Base-by-base conservation (phyloP, 2,329 filamentous ascomycete species). In the Phialophora verrucosa region DNA sequence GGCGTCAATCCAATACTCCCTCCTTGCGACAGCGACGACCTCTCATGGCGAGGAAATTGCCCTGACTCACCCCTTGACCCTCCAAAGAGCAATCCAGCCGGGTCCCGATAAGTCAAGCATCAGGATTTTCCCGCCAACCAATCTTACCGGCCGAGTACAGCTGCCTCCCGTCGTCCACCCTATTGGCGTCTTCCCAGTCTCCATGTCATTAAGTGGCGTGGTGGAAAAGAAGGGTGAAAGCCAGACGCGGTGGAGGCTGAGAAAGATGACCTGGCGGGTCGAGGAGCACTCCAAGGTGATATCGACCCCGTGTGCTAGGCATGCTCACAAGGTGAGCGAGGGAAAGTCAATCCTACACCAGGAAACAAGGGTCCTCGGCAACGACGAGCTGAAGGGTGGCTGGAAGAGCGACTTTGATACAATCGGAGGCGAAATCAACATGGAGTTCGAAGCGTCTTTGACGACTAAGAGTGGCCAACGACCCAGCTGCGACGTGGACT, bases 121-220 rank as follows among this genome's bases (percentile, higher is more conserved):
- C 69, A 92, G 94, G 75, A 91, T 98, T 75, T 99, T 99, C 80
- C 95, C 94, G 56, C 94, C 95, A 0, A 99, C 95, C 72, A 95
- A 96, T 80, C 89, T 99, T 74, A 93, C 92, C 71, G 91, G 92
- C 65, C 90, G 89, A 74, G 90, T 95, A 69, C 89, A 92, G 74
- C 89, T 96, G 70, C 90, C 90, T 55, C 88, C 91, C 44, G 87
- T 96, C 70, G 89, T 97, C 69, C 90, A 97, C 80, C 93, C 94
- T 4, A 91, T 93, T 67, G 91, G 92, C 73, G 88, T 87, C 73
- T 94, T 96, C 80, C 90, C 84, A 11, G 85, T 97, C 58, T 85
- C 87, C 54, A 88, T 97, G 80, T 89, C 90, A 60, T 86, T 99
- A 70, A 91, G 93, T 69, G 94, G 94, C n/a, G 88, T 97, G 62